These are phyloP conservation scores for Colletotrichum simmondsii DNA, from an alignment of 2,329 filamentous ascomycete genomes.

Conservation along the genomic window DNA sequence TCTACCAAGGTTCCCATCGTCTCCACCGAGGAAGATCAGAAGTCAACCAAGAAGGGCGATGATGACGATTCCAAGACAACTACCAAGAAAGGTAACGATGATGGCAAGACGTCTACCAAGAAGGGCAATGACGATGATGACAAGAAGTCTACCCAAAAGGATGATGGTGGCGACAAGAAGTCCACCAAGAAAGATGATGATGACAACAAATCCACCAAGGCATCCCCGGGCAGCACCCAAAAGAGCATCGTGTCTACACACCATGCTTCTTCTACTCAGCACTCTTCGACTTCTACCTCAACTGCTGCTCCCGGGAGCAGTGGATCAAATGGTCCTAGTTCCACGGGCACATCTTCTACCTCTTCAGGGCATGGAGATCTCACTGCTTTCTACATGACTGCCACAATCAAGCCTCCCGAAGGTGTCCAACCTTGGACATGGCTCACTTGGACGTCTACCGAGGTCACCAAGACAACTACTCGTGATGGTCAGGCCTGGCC, in stretches of 20 bases:
- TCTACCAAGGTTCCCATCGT: neutral
- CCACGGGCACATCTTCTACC: neutral
- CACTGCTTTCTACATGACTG: neutral
- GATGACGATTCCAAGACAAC: neutral
- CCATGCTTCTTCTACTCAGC: neutral
- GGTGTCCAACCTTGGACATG: neutral
- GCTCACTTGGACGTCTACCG: constrained; percentile 14
- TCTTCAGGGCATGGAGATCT: neutral
- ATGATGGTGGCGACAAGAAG: too few relatives aligned
- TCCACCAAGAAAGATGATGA: too few relatives aligned
- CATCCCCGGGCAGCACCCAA: neutral
- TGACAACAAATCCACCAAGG: neutral
- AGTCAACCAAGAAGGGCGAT: neutral
- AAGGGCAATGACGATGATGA: neutral
- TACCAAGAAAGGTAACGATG: neutral
- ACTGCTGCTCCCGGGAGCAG: neutral
- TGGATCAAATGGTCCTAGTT: neutral
- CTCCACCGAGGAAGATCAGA: neutral
- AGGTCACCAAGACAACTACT: constrained; percentile 3
- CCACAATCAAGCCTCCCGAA: neutral
- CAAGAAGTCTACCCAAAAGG: too few relatives aligned
- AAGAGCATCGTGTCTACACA: neutral
- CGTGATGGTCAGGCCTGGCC: constrained; percentile 6
- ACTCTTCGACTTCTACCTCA: neutral
- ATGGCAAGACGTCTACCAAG: neutral